phyloP scores from a whole-genome alignment of 805 yeast species.

The Candida patagonica region DNA sequence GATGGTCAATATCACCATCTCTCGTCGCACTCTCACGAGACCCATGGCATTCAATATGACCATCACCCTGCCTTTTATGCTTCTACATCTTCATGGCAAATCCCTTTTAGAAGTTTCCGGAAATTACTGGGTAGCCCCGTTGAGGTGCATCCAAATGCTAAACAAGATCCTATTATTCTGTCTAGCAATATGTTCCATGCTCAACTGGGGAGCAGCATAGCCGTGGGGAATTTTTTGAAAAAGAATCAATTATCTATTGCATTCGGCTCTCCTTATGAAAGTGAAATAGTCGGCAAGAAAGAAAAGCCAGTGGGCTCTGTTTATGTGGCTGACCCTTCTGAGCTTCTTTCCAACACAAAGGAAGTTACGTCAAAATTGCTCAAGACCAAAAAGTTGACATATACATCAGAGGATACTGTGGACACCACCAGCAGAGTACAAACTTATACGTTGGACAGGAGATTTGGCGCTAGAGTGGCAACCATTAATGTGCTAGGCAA shows the following conservation, averaged over 20 bases:
- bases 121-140: neutral
- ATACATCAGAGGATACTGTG: neutral
- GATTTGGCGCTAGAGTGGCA: constrained; percentile 37
- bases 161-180: constrained; percentile 10
- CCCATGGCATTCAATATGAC: neutral
- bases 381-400: neutral
- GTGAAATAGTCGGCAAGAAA: neutral
- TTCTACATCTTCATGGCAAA: neutral
- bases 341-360: neutral
- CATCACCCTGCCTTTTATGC: neutral
- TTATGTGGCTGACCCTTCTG: constrained; percentile 12
- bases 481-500: constrained; percentile 22
- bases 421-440: neutral
- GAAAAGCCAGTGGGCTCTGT: constrained; percentile 15
- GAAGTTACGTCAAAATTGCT: neutral
- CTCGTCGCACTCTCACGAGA: neutral
- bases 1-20: too few relatives aligned
- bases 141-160: neutral
- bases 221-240: constrained; percentile 34
- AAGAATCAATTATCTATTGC: constrained; percentile 34
- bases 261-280: constrained; percentile 42
- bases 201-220: constrained; percentile 40
- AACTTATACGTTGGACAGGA: constrained; percentile 22
- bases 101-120: neutral
- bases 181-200: constrained; percentile 22